Conservation (phyloP, 2,329 filamentous ascomycete species). For the Fusarium pilosicola region DNA sequence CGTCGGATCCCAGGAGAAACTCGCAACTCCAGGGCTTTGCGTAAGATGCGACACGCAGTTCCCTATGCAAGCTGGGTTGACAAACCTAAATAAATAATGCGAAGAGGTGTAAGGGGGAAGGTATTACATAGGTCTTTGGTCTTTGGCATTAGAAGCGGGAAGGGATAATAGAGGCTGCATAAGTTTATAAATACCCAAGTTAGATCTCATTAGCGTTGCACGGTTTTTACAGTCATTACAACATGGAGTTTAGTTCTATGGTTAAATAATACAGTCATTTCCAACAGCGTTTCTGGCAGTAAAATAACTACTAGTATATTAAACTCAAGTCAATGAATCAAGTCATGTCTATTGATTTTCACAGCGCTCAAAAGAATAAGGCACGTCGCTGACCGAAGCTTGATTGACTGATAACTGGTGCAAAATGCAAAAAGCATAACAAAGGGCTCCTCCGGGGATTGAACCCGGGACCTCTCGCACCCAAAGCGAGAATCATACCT, state of each 20-base stretch:
- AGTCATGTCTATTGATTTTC: fast-evolving
- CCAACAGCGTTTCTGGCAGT: fast-evolving
- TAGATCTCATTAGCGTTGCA: not conserved
- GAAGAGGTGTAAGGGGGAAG: too few relatives aligned
- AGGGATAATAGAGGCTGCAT: not conserved
- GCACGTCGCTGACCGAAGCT: too few relatives aligned
- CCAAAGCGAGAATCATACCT: conserved; percentile 37
- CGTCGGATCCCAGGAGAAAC: not conserved
- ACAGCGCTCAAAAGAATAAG: fast-evolving
- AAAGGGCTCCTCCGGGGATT: conserved; percentile 51
- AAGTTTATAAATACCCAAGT: not conserved
- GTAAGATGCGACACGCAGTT: fast-evolving
- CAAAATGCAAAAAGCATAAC: fast-evolving
- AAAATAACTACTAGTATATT: fast-evolving
- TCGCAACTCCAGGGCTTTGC: not conserved
- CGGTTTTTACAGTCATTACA: not conserved
- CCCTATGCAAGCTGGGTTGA: not conserved
- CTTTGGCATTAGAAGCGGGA: not conserved
- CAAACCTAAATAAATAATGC: not conserved
- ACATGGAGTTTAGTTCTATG: fast-evolving
- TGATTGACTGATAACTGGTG: too few relatives aligned
- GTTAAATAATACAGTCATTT: fast-evolving
- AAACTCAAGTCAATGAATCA: fast-evolving
- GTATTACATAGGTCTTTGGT: fast-evolving
- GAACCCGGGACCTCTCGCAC: conserved; percentile 59